phyloP scores from a whole-genome alignment of 1,139 yeast genomes.

The Diutina ranongensis region DNA sequence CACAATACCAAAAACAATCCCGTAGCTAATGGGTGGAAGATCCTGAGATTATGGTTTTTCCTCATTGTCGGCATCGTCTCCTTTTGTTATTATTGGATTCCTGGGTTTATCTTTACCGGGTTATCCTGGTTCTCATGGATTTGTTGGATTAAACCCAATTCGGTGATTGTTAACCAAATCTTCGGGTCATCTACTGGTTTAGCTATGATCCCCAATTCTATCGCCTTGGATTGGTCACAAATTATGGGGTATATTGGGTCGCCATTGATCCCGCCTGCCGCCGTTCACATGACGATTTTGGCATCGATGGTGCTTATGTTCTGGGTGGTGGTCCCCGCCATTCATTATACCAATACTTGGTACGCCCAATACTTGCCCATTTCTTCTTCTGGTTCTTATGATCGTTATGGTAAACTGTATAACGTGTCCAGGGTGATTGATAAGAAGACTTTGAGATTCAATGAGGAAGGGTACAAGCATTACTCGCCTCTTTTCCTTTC shows the following conservation, averaged over 20 bases:
- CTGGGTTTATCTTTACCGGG: constrained; percentile 21
- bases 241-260: constrained; percentile 46
- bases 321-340: constrained; percentile 32
- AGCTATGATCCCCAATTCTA: constrained; percentile 40
- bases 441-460: constrained; percentile 25
- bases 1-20: constrained; percentile 47
- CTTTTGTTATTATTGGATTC: constrained; percentile 29
- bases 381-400: constrained; percentile 27
- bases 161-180: constrained; percentile 45
- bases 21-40: constrained; percentile 24
- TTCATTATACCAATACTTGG: constrained; percentile 32
- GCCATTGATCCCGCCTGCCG: constrained; percentile 59
- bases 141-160: constrained; percentile 22
- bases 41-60: constrained; percentile 15
- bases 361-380: constrained; percentile 33
- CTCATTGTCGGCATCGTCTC: constrained; percentile 9
- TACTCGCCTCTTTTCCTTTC: constrained; percentile 54
- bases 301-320: constrained; percentile 19
- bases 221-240: constrained; percentile 30
- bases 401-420: constrained; percentile 23
- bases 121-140: constrained; percentile 19
- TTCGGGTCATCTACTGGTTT: constrained; percentile 51
- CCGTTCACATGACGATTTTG: constrained; percentile 40
- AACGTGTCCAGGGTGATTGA: constrained; percentile 33
- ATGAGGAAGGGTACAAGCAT: constrained; percentile 32